These are phyloP conservation scores for Neonectria neomacrospora DNA, from an alignment of 2,329 filamentous ascomycete species.

Conservation along the genomic window DNA sequence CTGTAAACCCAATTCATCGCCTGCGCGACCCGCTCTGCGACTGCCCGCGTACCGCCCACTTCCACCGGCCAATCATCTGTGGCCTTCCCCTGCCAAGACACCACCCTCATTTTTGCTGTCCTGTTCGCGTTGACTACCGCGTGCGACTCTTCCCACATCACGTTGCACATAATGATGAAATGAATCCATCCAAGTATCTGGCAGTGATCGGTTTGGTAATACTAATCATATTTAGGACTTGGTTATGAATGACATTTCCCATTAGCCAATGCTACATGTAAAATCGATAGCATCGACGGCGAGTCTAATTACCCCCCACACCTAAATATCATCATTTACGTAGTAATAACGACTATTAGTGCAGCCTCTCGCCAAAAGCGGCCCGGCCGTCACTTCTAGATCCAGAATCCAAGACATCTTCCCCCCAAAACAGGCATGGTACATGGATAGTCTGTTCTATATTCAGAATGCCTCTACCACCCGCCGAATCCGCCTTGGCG, in stretches of 20 bases:
- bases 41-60: neutral
- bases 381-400: neutral
- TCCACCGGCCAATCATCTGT: conserved; percentile 25
- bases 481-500: neutral
- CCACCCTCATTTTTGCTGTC: conserved; percentile 11
- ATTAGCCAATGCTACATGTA: neutral
- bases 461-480: neutral
- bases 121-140: neutral
- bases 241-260: neutral
- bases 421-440: neutral
- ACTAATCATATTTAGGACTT: neutral
- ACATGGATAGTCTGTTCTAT: neutral
- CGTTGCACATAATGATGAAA: neutral
- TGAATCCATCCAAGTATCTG: neutral
- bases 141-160: neutral
- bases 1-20: neutral
- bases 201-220: neutral
- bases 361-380: neutral
- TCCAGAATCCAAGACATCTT: neutral
- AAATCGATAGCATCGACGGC: neutral
- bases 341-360: neutral
- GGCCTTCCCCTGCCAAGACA: conserved; percentile 39
- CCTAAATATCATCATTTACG: neutral
- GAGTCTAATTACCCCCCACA: neutral
- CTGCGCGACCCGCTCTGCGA: neutral